phyloP scores from a whole-genome alignment of 805 yeast species.

The Suhomyces canberraensis region DNA sequence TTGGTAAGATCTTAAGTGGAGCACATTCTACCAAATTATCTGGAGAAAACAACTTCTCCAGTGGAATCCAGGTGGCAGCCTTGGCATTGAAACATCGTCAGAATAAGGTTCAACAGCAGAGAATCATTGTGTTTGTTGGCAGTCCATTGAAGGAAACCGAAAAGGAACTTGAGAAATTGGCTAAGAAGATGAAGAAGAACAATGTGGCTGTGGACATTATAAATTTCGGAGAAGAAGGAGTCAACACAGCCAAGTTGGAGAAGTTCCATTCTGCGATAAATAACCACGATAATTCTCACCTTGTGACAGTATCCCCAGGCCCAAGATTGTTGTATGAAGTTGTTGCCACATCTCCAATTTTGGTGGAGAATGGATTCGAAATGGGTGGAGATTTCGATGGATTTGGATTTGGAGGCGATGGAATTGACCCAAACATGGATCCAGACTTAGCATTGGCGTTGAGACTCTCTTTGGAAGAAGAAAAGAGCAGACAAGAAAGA shows the following conservation, averaged over 20 bases:
- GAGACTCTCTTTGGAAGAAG: conserved; percentile 92
- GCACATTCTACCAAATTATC: conserved; percentile 72
- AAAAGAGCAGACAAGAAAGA: conserved; percentile 85
- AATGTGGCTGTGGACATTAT: conserved; percentile 85
- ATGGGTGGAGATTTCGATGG: conserved; percentile 44
- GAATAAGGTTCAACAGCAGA: conserved; percentile 85
- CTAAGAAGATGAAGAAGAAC: conserved; percentile 91
- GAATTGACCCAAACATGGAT: conserved; percentile 81
- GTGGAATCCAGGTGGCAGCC: conserved; percentile 88
- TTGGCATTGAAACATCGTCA: conserved; percentile 94
- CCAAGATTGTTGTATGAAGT: conserved; percentile 80
- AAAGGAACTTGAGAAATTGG: conserved; percentile 75
- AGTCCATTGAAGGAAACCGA: conserved; percentile 72
- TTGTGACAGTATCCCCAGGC: conserved; percentile 86
- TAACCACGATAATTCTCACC: conserved; percentile 73
- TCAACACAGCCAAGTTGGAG: conserved; percentile 75
- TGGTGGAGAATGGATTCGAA: conserved; percentile 60
- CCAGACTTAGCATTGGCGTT: conserved; percentile 96
- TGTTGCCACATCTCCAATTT: conserved; percentile 71
- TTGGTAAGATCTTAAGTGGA: conserved; percentile 81
- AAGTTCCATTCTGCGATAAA: conserved; percentile 72
- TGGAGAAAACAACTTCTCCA: conserved; percentile 65
- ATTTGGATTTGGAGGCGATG: conserved; percentile 39
- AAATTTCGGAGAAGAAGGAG: conserved; percentile 85
- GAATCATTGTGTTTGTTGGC: conserved; percentile 87